phyloP scores from a whole-genome alignment of 768 basidiomycete species.

The Pulveroboletus sp. region DNA sequence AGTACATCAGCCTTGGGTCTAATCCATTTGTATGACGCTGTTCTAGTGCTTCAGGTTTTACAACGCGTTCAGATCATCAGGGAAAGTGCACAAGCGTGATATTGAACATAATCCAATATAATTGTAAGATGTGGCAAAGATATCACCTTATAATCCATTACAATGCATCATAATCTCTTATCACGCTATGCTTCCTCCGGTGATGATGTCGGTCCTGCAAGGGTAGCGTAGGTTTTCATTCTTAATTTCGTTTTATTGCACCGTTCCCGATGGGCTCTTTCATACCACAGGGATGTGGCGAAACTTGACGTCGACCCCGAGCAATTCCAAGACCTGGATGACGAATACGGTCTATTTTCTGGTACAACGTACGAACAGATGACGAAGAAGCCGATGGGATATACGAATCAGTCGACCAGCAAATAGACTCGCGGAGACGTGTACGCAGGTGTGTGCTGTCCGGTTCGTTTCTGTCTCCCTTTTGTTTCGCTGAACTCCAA shows the following conservation, averaged over 20 bases:
- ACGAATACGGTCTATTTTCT: slow-evolving; percentile 93
- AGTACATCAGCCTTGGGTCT: slow-evolving; percentile 24
- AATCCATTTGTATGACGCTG: slow-evolving; percentile 5
- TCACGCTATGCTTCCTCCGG: too few relatives aligned
- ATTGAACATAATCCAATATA: too few relatives aligned
- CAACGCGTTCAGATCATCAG: slow-evolving; percentile 97
- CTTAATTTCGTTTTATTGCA: too few relatives aligned
- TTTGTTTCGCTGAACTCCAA: not conserved
- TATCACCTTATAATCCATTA: too few relatives aligned
- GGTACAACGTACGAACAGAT: slow-evolving; percentile 96
- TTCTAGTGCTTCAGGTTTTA: slow-evolving; percentile 89
- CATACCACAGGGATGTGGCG: slow-evolving; percentile 84
- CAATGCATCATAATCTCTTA: too few relatives aligned
- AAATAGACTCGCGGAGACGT: slow-evolving; percentile 85
- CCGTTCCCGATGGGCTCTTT: not conserved
- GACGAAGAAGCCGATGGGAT: slow-evolving; percentile 97
- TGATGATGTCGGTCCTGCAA: slow-evolving; percentile 97
- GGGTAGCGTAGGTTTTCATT: slow-evolving; percentile 71
- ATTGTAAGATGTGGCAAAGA: too few relatives aligned
- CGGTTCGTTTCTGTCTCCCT: slow-evolving; percentile 37
- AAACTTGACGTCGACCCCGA: slow-evolving; percentile 87
- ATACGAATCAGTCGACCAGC: slow-evolving; percentile 87
- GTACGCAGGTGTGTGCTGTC: slow-evolving; percentile 65
- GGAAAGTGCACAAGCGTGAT: too few relatives aligned
- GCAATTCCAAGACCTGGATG: slow-evolving; percentile 95